These are phyloP conservation scores for Mantamonas sphyraenae DNA, from an alignment of 78 protist genomes.

Conservation along the genomic window DNA sequence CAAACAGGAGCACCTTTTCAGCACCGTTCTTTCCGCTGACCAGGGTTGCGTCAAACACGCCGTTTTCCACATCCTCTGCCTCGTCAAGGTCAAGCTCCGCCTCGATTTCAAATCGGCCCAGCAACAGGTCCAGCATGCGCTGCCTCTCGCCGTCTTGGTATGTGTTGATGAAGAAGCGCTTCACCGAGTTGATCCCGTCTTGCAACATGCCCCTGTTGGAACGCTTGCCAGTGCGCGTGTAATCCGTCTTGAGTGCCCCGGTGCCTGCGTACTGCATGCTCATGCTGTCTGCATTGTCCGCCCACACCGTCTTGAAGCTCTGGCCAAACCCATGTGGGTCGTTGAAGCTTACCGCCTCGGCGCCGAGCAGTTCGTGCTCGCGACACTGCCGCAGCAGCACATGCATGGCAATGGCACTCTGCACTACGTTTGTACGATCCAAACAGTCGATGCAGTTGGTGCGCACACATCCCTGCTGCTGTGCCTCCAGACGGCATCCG, in stretches of 20 bases:
- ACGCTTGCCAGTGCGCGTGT: slow-evolving; percentile 4
- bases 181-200: background rate
- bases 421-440: slow-evolving; percentile 84
- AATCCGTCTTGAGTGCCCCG: slow-evolving; percentile 56
- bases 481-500: too few relatives aligned
- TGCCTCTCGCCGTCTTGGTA: background rate
- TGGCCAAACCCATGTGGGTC: background rate
- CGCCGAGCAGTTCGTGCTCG: background rate
- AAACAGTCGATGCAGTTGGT: slow-evolving; percentile 87
- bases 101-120: too few relatives aligned
- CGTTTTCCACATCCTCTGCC: too few relatives aligned
- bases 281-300: slow-evolving; percentile 71
- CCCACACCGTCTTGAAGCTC: slow-evolving; percentile 52
- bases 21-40: too few relatives aligned
- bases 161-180: background rate
- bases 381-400: background rate
- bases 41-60: too few relatives aligned
- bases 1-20: too few relatives aligned
- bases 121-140: too few relatives aligned
- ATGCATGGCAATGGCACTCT: background rate
- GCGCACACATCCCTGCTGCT: slow-evolving; percentile 63
- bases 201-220: background rate
- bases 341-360: background rate
- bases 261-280: slow-evolving; percentile 71
- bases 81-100: too few relatives aligned